Evolutionary conservation across 768 basidiomycete species (phyloP).

Genomic region (Floccularia luteovirens): DNA sequence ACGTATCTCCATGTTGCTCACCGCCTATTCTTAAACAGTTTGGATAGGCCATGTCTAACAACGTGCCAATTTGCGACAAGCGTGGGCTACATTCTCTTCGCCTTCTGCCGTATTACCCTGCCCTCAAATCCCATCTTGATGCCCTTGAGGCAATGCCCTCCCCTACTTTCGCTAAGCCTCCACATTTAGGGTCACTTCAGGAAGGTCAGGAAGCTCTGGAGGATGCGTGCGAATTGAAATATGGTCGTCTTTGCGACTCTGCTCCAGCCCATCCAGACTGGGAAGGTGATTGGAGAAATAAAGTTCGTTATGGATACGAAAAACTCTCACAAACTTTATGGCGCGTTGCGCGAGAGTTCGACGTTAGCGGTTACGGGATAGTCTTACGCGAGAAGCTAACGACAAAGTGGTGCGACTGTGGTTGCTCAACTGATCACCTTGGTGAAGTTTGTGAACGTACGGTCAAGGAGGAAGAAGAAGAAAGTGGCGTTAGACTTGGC

Average conservation of each 20-base stretch:
- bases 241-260: constrained; percentile 28
- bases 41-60: constrained; percentile 60
- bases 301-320: constrained; percentile 60
- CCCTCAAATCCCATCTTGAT: constrained; percentile 55
- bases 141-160: constrained; percentile 50
- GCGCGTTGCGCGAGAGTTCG: constrained; percentile 65
- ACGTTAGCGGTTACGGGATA: constrained; percentile 63
- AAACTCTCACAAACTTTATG: constrained; percentile 57
- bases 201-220: constrained; percentile 59
- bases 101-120: constrained; percentile 51
- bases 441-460: constrained; percentile 73
- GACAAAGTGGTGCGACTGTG: constrained; percentile 76
- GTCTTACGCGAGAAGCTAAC: constrained; percentile 67
- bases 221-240: constrained; percentile 55
- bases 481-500: constrained; percentile 46
- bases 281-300: constrained; percentile 50
- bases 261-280: constrained; percentile 30
- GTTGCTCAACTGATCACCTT: constrained; percentile 72
- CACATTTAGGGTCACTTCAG: constrained; percentile 50
- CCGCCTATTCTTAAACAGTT: constrained; percentile 8
- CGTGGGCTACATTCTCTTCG: constrained; percentile 63
- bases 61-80: constrained; percentile 55
- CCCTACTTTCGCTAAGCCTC: constrained; percentile 55
- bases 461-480: constrained; percentile 63
- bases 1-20: constrained; percentile 19